A percentile compares a stretch with the other conserved stretches of the same genome.
Conservation (phyloP, 306 rosid species). For the Lathyrus tuberosus region DNA sequence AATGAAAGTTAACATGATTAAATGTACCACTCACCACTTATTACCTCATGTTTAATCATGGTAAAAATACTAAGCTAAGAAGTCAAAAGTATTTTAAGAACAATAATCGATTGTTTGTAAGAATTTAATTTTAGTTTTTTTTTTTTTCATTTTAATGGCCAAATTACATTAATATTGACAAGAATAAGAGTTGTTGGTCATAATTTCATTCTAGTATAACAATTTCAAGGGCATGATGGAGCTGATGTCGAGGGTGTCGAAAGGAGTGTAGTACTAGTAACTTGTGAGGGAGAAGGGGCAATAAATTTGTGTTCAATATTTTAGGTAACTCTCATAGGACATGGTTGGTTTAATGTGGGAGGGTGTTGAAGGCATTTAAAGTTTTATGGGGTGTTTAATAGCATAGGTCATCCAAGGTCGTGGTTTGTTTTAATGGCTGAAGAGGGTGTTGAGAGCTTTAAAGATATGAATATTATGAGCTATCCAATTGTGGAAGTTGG, state of each 20-base stretch:
- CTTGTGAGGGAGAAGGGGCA: conserved; percentile 44
- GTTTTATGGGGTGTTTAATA: conserved; percentile 48
- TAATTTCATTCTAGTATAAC: no score
- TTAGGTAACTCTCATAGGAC: conserved; percentile 47
- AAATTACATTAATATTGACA: neutral
- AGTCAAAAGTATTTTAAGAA: no score
- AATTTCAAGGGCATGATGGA: conserved; percentile 23
- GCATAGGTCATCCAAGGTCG: conserved; percentile 46
- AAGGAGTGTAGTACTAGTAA: conserved; percentile 23
- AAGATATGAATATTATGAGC: conserved; percentile 52
- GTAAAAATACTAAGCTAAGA: no score
- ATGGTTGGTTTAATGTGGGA: conserved; percentile 47
- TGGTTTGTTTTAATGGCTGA: conserved; percentile 58
- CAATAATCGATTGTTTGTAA: no score
- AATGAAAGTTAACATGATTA: no score
- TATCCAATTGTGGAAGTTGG: conserved; percentile 69
- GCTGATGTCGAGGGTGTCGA: conserved; percentile 26
- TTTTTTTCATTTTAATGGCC: neutral
- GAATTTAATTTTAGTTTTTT: neutral
- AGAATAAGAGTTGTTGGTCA: neutral
- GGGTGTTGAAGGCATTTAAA: conserved; percentile 55
- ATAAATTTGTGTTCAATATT: conserved; percentile 39
- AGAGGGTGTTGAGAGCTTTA: conserved; percentile 78
- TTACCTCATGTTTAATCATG: no score
- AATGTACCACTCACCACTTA: no score